These are phyloP conservation scores for Alopecurus myosuroides DNA, from an alignment of 176 grass and related monocot genomes.

Conservation along the genomic window DNA sequence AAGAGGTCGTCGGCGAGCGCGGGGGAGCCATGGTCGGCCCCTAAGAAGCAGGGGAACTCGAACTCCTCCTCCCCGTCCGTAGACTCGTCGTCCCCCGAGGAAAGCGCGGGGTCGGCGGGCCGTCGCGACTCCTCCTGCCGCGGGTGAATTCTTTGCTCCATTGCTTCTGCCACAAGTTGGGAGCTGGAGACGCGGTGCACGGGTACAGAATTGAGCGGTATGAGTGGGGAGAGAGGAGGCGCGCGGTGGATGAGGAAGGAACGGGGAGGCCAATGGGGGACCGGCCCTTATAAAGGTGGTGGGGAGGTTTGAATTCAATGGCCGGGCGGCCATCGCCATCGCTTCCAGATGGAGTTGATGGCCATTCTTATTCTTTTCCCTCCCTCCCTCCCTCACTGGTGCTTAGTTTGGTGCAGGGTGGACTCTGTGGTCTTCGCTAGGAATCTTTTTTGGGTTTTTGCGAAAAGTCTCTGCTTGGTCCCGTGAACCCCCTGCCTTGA, in stretches of 20 bases:
- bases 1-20: constrained; percentile 60
- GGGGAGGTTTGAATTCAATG: background rate
- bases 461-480: too few species aligned
- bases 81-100: background rate
- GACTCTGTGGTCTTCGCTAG: too few species aligned
- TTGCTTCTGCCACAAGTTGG: background rate
- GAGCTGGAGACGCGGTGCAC: background rate
- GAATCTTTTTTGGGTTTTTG: too few species aligned
- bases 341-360: constrained; percentile 21
- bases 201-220: too few species aligned
- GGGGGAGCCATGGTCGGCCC: constrained; percentile 23
- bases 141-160: constrained; percentile 9
- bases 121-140: background rate
- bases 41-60: constrained; percentile 63
- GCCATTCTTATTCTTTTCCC: too few species aligned
- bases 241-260: constrained; percentile 4
- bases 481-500: too few species aligned
- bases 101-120: background rate
- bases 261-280: background rate
- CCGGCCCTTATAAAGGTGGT: constrained; percentile 32
- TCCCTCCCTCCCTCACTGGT: background rate
- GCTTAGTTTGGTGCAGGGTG: background rate
- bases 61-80: constrained; percentile 34
- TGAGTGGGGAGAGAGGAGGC: background rate
- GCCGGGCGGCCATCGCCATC: background rate